Conservation (phyloP, 2,329 filamentous ascomycete genomes). For the Diaporthe australafricana region DNA sequence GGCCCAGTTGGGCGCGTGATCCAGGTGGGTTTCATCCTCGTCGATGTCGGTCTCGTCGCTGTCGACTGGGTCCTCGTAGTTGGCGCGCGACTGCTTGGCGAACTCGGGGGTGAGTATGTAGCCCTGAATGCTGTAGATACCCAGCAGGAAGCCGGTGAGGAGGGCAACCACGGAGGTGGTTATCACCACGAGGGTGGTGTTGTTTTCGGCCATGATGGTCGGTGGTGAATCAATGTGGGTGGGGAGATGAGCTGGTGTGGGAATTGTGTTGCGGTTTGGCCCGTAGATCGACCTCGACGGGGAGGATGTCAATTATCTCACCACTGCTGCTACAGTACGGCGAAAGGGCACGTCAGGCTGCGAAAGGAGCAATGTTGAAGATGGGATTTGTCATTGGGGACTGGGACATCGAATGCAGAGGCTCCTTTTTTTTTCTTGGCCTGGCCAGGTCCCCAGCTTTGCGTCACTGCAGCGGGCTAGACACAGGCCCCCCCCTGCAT, state of each 20-base stretch:
- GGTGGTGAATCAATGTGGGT: not conserved
- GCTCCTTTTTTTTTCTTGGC: slow-evolving; percentile 17
- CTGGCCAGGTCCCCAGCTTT: slow-evolving; percentile 23
- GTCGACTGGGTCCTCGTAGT: slow-evolving; percentile 70
- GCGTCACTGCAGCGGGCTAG: slow-evolving; percentile 34
- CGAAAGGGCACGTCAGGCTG: not conserved
- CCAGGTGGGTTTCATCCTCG: slow-evolving; percentile 68
- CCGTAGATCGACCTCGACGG: not conserved
- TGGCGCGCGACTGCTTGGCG: slow-evolving; percentile 66
- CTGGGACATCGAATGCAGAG: not conserved
- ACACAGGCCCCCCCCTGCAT: slow-evolving; percentile 23
- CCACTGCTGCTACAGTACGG: not conserved
- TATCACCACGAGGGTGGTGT: slow-evolving; percentile 63
- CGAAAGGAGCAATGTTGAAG: not conserved
- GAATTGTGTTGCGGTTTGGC: too few species aligned
- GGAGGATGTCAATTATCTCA: not conserved
- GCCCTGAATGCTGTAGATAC: slow-evolving; percentile 75
- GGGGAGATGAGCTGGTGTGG: not conserved
- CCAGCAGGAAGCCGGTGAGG: slow-evolving; percentile 83
- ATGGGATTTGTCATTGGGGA: slow-evolving; percentile 16
- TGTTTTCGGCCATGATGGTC: slow-evolving; percentile 5
- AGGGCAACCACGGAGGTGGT: slow-evolving; percentile 80
- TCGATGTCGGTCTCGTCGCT: slow-evolving; percentile 77
- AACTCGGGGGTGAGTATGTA: slow-evolving; percentile 69
- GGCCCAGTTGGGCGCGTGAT: slow-evolving; percentile 76